Percentiles rank a stretch among this genome's conserved stretches.
Evolutionary conservation across 768 basidiomycete species (phyloP).

Genomic region (Xanthoconium stramineum): DNA sequence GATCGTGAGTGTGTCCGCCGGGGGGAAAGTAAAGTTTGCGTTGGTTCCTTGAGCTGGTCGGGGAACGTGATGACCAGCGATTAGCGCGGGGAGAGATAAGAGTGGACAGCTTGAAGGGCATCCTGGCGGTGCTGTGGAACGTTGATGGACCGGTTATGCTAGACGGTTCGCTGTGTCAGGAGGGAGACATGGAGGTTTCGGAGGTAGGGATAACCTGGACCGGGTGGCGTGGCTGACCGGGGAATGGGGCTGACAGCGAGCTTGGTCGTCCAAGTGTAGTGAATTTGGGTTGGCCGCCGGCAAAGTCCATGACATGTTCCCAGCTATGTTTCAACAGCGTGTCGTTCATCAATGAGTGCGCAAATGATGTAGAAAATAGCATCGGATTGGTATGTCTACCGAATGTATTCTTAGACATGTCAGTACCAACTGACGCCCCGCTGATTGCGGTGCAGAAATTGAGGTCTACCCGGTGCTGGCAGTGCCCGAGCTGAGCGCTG

Average conservation of each 20-base stretch:
- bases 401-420: no score
- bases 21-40: conserved; percentile 12
- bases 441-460: neutral
- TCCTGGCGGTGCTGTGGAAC: conserved; percentile 10
- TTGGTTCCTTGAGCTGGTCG: neutral
- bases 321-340: no score
- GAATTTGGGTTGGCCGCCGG: no score
- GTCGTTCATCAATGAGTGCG: no score
- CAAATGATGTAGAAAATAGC: no score
- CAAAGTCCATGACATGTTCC: no score
- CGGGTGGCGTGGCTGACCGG: conserved; percentile 9
- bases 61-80: neutral
- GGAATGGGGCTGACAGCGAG: conserved; percentile 10
- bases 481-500: no score
- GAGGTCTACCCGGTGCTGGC: no score
- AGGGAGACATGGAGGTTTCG: neutral
- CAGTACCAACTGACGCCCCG: neutral
- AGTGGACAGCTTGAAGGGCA: conserved; percentile 5
- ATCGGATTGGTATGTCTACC: no score
- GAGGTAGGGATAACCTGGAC: neutral
- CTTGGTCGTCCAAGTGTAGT: neutral
- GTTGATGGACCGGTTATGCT: neutral
- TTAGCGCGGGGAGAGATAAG: conserved; percentile 2
- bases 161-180: neutral
- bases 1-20: conserved; percentile 10